Evolutionary conservation across 176 grass and related monocot genomes (phyloP).

Genomic region (Otatea glauca): DNA sequence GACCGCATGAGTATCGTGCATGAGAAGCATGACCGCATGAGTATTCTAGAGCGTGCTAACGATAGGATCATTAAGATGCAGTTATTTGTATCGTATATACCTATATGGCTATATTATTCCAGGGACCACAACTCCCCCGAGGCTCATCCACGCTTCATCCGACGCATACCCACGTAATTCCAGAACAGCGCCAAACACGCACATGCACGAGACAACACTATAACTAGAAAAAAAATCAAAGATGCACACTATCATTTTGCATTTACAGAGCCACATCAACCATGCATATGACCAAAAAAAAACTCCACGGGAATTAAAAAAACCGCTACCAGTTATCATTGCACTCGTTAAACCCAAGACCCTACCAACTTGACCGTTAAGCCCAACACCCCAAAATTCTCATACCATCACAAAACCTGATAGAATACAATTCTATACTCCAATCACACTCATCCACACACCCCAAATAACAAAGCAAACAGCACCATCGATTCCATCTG

Average conservation of each 20-base stretch:
- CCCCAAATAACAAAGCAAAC: constrained; percentile 6
- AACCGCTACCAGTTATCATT: background rate
- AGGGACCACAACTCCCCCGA: background rate
- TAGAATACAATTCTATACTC: background rate
- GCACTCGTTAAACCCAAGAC: background rate
- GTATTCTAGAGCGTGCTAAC: constrained; percentile 14
- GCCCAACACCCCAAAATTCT: background rate
- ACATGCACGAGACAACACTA: background rate
- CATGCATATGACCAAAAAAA: background rate
- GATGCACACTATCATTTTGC: background rate
- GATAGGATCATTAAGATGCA: background rate
- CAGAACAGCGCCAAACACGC: constrained; percentile 8
- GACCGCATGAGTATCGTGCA: background rate
- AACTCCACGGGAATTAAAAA: background rate
- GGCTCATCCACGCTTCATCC: too few relatives aligned
- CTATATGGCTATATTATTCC: background rate
- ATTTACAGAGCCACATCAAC: background rate
- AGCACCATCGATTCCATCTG: background rate
- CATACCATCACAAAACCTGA: background rate
- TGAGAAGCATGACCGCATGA: background rate
- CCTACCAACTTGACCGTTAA: background rate
- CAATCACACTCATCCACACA: background rate
- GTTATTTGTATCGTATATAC: background rate
- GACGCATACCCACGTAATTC: background rate
- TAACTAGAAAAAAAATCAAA: background rate